Evolutionary conservation across 192 early-diverging fungal genomes (phyloP).

Genomic region (Chytriomyces confervae): DNA sequence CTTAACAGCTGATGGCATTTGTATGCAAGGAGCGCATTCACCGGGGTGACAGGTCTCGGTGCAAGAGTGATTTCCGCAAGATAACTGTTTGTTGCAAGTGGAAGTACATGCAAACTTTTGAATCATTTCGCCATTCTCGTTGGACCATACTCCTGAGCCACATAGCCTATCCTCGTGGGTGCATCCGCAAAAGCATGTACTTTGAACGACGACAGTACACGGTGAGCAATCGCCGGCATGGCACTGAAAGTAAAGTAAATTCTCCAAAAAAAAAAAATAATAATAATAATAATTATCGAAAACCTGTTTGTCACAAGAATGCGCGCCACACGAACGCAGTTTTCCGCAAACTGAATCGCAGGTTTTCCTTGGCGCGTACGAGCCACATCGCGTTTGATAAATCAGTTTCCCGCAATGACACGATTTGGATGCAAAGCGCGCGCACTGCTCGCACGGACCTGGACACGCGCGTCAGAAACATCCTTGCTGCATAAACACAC

Average conservation of each 20-base stretch:
- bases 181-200: constrained; percentile 1
- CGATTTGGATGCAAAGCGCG: not conserved
- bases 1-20: not conserved
- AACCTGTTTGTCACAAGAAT: constrained; percentile 5
- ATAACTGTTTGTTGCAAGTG: constrained; percentile 6
- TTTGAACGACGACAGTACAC: not conserved
- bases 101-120: constrained; percentile 5
- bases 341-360: constrained; percentile 7
- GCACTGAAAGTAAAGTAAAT: constrained; percentile 2
- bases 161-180: not conserved
- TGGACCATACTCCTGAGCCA: not conserved
- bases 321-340: not conserved
- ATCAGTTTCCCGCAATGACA: constrained; percentile 10
- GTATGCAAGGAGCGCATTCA: not conserved
- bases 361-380: not conserved
- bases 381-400: constrained; percentile 13
- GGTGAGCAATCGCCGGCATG: constrained; percentile 5
- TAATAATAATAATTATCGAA: no score
- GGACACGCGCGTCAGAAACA: not conserved
- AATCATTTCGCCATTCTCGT: not conserved
- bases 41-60: constrained; percentile 9
- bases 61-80: constrained; percentile 21
- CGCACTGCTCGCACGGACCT: constrained; percentile 14
- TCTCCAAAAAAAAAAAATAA: not conserved
- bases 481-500: no score